Base-by-base conservation (phyloP, 1,284 basidiomycete species). In the Spongispora temasekensis region DNA sequence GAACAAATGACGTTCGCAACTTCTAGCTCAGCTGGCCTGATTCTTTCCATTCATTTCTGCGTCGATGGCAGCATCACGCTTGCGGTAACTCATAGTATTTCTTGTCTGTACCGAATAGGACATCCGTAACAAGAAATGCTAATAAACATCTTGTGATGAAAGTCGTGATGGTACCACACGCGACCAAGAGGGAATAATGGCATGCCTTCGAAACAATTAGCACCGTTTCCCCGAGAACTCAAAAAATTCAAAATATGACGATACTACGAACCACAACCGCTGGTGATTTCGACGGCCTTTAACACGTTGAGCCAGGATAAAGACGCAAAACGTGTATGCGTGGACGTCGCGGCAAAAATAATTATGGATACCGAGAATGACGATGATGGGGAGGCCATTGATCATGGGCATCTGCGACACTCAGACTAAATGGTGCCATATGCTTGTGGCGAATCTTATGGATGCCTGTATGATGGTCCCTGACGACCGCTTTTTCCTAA, bases 371-470 rank as follows among this genome's bases (percentile, higher is more conserved):
- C 98, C 81, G 1, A 96, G 97, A 4, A 94, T 94, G 23, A 83
- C 83, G 64, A 97, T 89, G 13, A 95, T 97, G 53, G 95, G 95
- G 27, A 87, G 87, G 59, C 91, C 85, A 53, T 97, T 89, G 68
- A 97, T 95, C 76, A 96, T 98, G 95, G 0, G 95, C 95, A 73
- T 98, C 98, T 78, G 99, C 97, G 15, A 97, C 97, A 9, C 97
- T 95, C 34, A 99, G 87, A 69, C 97, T 97, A 73, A 98, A 98
- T 0, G 97, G 97, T 21, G 97, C 96, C 23, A 91, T 92, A 79
- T 96, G 98, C 74, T 97, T 95, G 87, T 98, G 97, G 78, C 98
- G 94, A 52, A 95, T 83, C 81, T 98, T 98, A 88, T 99, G 97
- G 67, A 98, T 97, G 83, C 80, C 95, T 97, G 87, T 99, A 99